Conservation (phyloP, 2,329 filamentous ascomycete genomes). For the Nothophoma quercina region DNA sequence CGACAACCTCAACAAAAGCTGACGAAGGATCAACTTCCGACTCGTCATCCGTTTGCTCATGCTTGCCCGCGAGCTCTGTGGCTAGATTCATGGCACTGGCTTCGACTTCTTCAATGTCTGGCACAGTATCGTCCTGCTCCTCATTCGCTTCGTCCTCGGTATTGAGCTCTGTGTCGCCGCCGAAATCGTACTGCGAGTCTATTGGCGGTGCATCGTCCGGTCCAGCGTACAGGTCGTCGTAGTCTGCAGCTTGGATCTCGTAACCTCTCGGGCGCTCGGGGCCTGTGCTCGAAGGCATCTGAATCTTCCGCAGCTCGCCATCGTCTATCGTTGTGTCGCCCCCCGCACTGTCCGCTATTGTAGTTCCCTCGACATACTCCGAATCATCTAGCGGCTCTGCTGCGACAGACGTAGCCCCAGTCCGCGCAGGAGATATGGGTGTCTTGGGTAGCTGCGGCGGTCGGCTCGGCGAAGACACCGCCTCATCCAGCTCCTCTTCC, state of each 20-base stretch:
- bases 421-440: constrained; percentile 32
- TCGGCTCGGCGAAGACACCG: constrained; percentile 34
- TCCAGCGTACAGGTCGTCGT: constrained; percentile 36
- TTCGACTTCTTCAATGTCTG: background rate
- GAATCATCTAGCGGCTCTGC: background rate
- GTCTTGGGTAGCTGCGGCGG: constrained; percentile 34
- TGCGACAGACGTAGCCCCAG: constrained; percentile 8
- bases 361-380: constrained; percentile 8
- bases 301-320: constrained; percentile 1
- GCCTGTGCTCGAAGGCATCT: background rate
- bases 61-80: constrained; percentile 7
- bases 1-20: background rate
- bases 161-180: constrained; percentile 41
- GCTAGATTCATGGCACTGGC: constrained; percentile 5
- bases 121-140: constrained; percentile 2
- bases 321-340: constrained; percentile 17
- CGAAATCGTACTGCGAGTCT: constrained; percentile 60
- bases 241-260: constrained; percentile 24
- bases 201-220: constrained; percentile 59
- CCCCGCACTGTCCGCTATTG: constrained; percentile 9
- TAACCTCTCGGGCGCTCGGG: background rate
- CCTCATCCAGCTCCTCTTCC: constrained; percentile 21
- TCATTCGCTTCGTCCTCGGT: constrained; percentile 27
- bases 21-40: background rate
- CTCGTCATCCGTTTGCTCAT: constrained; percentile 12